Percentiles rank a stretch among this genome's conserved stretches.
phyloP scores from a whole-genome alignment of 192 early-diverging fungal species.

The Diversispora epigaea region DNA sequence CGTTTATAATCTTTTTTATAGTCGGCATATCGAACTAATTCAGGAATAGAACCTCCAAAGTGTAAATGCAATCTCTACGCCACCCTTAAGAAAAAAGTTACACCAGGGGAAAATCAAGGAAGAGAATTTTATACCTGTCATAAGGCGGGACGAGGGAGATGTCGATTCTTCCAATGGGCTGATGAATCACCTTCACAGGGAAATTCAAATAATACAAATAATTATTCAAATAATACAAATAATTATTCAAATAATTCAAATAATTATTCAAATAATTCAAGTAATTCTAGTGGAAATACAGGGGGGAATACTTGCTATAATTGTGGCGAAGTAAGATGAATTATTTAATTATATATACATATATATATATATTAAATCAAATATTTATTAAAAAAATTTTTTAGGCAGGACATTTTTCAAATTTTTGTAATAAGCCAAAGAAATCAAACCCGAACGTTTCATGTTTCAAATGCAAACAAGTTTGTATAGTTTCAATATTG shows the following conservation, averaged over 20 bases:
- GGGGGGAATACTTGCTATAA: neutral
- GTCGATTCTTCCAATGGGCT: slow-evolving; percentile 62
- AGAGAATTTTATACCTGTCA: slow-evolving; percentile 32
- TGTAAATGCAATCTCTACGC: slow-evolving; percentile 31
- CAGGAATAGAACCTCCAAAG: neutral
- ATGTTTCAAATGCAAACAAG: slow-evolving; percentile 32
- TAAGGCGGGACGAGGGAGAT: slow-evolving; percentile 32
- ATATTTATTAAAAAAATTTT: neutral
- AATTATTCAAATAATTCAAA: neutral
- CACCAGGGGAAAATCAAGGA: slow-evolving; percentile 20
- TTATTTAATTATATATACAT: neutral
- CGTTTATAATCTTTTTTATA: slow-evolving; percentile 11
- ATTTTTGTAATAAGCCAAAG: neutral
- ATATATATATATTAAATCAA: neutral
- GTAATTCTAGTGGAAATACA: neutral
- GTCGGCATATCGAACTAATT: slow-evolving; percentile 23
- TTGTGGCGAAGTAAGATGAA: slow-evolving; percentile 13
- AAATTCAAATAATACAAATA: neutral
- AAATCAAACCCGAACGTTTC: neutral
- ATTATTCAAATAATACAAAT: neutral
- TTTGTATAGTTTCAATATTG: neutral
- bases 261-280: neutral
- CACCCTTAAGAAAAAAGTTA: slow-evolving; percentile 26
- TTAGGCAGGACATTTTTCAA: neutral
- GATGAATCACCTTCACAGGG: slow-evolving; percentile 38